These are phyloP conservation scores for Coemansia aciculifera DNA, from an alignment of 192 early-diverging fungal species.

Conservation along the genomic window DNA sequence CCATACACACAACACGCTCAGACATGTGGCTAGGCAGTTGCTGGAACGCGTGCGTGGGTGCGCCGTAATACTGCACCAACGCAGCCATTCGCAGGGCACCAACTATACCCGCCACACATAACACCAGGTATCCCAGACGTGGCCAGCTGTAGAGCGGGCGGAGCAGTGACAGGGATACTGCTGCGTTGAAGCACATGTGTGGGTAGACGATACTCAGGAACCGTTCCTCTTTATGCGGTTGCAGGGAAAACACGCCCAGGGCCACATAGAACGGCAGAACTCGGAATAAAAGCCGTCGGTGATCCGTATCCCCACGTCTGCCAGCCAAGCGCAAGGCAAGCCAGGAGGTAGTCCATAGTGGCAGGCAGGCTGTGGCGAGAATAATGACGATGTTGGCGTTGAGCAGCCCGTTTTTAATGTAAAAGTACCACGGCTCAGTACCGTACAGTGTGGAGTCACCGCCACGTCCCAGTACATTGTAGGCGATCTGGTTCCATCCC, in stretches of 20 bases:
- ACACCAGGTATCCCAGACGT: conserved; percentile 37
- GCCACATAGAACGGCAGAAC: conserved; percentile 72
- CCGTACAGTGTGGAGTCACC: conserved; percentile 80
- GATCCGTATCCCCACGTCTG: neutral
- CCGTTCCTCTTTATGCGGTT: conserved; percentile 98
- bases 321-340: neutral
- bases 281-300: conserved; percentile 56
- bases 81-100: conserved; percentile 73
- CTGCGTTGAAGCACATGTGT: conserved; percentile 76
- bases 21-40: conserved; percentile 29
- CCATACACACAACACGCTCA: conserved; percentile 68
- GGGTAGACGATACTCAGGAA: conserved; percentile 94
- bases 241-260: conserved; percentile 75
- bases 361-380: conserved; percentile 65
- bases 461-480: conserved; percentile 79
- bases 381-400: conserved; percentile 88
- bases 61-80: conserved; percentile 69
- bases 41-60: conserved; percentile 68
- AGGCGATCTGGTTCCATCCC: conserved; percentile 84
- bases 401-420: conserved; percentile 83
- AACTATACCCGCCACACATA: conserved; percentile 54
- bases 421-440: conserved; percentile 92
- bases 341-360: conserved; percentile 55
- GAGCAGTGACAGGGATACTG: conserved; percentile 61
- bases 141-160: conserved; percentile 36